phyloP scores from a whole-genome alignment of 2,329 filamentous ascomycete species.

The Aspergillus pseudotamarii region DNA sequence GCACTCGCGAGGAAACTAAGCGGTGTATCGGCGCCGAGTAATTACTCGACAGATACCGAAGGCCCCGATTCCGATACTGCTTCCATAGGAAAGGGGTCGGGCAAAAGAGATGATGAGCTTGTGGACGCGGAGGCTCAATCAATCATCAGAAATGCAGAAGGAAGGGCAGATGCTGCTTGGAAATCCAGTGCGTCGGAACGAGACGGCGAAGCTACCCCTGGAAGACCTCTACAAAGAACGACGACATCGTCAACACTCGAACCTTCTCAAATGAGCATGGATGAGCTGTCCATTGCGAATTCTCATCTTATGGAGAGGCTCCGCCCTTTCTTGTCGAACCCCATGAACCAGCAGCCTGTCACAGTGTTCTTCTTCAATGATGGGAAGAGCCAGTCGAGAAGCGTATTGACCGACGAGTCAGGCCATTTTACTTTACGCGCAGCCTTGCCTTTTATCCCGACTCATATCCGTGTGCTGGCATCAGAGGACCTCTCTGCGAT shows the following conservation, averaged over 20 bases:
- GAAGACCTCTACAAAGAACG: conserved; percentile 41
- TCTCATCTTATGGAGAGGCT: conserved; percentile 84
- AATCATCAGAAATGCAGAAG: conserved; percentile 72
- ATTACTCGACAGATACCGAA: conserved; percentile 33
- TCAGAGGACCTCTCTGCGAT: conserved; percentile 82
- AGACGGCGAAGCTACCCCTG: conserved; percentile 21
- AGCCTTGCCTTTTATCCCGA: conserved; percentile 85
- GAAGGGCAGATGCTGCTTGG: conserved; percentile 70
- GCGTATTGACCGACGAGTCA: conserved; percentile 80
- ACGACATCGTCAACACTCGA: conserved; percentile 52
- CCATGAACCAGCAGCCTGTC: conserved; percentile 74
- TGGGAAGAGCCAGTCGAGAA: conserved; percentile 76
- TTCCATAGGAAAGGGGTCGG: conserved; percentile 37
- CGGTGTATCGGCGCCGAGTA: conserved; percentile 72
- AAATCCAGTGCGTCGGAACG: conserved; percentile 63
- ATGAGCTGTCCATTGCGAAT: conserved; percentile 79
- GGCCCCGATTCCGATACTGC: conserved; percentile 9
- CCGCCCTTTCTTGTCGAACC: conserved; percentile 85
- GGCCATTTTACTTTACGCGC: conserved; percentile 85
- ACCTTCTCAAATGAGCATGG: conserved; percentile 61
- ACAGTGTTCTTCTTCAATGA: conserved; percentile 97
- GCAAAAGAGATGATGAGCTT: conserved; percentile 61
- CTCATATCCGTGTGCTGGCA: conserved; percentile 82
- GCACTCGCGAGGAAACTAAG: conserved; percentile 85
- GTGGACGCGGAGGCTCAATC: conserved; percentile 75